Percentiles rank a stretch among this genome's conserved stretches.
These are phyloP conservation scores for Metarhizium humberi DNA, from an alignment of 2,329 filamentous ascomycete species.

Conservation along the genomic window DNA sequence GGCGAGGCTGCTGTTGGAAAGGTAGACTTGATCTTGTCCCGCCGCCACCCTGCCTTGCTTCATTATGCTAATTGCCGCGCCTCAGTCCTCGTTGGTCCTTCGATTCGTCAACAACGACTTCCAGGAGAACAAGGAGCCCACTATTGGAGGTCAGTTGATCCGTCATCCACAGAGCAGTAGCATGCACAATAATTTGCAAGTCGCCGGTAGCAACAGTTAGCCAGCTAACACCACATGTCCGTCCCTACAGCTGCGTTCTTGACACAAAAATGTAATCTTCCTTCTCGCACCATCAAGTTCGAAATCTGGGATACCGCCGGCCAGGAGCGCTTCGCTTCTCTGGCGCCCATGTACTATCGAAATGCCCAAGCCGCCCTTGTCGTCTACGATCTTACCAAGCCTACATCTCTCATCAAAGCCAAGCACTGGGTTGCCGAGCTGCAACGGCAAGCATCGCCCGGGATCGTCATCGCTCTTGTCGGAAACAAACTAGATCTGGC, in stretches of 20 bases:
- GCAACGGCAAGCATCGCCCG: conserved; percentile 88
- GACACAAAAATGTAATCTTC: conserved; percentile 96
- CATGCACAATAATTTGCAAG: not conserved
- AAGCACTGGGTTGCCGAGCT: conserved; percentile 99
- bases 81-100: conserved; percentile 87
- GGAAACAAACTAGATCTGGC: conserved; percentile 95
- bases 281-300: conserved; percentile 83
- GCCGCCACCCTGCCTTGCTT: not conserved
- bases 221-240: not conserved
- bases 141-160: conserved; percentile 73
- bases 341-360: conserved; percentile 99
- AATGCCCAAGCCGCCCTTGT: conserved; percentile 96
- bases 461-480: conserved; percentile 93
- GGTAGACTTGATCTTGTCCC: conserved; percentile 40
- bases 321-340: conserved; percentile 92
- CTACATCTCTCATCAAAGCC: conserved; percentile 88
- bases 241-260: conserved; percentile 74
- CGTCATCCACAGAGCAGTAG: conserved; percentile 6
- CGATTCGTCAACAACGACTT: conserved; percentile 99
- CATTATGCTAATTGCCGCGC: conserved; percentile 13
- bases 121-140: conserved; percentile 99
- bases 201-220: not conserved
- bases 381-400: conserved; percentile 97
- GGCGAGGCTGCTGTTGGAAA: conserved; percentile 98
- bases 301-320: conserved; percentile 98